These are phyloP conservation scores for Heliamphora exappendiculata DNA, from an alignment of 148 eudicot genomes.

Conservation along the genomic window DNA sequence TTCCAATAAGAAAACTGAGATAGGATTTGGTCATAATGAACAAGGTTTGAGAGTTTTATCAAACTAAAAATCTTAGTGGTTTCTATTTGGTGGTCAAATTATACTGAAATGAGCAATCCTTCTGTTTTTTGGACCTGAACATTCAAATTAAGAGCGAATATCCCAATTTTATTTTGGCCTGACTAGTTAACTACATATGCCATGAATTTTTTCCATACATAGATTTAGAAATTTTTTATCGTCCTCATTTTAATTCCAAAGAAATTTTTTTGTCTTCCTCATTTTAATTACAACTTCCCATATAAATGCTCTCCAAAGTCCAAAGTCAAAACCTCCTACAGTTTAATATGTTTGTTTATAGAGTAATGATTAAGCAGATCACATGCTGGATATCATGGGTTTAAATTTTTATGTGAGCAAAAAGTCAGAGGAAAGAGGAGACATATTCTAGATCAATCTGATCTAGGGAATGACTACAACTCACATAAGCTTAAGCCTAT, in stretches of 20 bases:
- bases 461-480: neutral
- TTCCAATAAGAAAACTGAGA: neutral
- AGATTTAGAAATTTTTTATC: neutral
- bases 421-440: neutral
- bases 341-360: neutral
- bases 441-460: neutral
- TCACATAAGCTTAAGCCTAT: neutral
- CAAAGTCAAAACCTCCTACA: slow-evolving; percentile 4
- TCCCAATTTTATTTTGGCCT: neutral
- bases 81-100: neutral
- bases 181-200: neutral
- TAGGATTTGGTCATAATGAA: neutral
- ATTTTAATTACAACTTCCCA: neutral
- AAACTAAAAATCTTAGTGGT: neutral
- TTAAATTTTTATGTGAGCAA: slow-evolving; percentile 4
- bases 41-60: neutral
- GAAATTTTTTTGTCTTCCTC: too few relatives aligned
- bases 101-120: neutral
- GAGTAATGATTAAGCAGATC: neutral
- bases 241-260: too few relatives aligned
- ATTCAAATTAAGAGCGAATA: neutral
- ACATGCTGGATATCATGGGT: neutral
- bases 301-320: neutral
- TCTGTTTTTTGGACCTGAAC: neutral
- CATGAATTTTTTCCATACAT: neutral